phyloP scores from a whole-genome alignment of 148 eudicot genomes.

The Polygonum aviculare region DNA sequence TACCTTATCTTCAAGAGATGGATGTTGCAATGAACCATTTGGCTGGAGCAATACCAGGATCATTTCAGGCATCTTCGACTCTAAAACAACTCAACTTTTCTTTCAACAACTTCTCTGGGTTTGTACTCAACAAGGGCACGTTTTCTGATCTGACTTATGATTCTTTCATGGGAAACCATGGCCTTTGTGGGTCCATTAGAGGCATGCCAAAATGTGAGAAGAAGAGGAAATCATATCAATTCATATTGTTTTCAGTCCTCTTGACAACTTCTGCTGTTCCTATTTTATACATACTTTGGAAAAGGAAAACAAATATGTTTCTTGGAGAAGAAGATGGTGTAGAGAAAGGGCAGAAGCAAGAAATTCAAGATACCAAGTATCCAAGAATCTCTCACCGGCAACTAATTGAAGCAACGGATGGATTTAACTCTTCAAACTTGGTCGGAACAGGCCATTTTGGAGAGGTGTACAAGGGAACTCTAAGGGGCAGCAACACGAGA shows the following conservation, averaged over 20 bases:
- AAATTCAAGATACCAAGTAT: conserved; percentile 36
- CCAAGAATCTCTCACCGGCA: conserved; percentile 51
- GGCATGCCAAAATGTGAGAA: conserved; percentile 43
- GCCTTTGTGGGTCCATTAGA: conserved; percentile 55
- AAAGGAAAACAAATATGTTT: conserved; percentile 15
- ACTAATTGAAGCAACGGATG: conserved; percentile 67
- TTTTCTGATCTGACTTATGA: conserved; percentile 34
- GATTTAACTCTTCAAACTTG: conserved; percentile 43
- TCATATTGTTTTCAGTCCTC: conserved; percentile 27
- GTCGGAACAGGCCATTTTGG: conserved; percentile 76
- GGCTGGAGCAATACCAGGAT: conserved; percentile 46
- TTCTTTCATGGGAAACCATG: conserved; percentile 53
- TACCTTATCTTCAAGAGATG: conserved; percentile 50
- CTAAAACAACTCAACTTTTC: conserved; percentile 50
- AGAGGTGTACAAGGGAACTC: conserved; percentile 62
- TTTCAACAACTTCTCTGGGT: conserved; percentile 56
- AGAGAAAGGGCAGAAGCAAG: conserved; percentile 22
- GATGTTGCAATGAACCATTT: conserved; percentile 52
- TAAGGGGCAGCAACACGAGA: conserved; percentile 37
- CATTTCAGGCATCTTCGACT: conserved; percentile 44
- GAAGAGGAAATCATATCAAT: conserved; percentile 16
- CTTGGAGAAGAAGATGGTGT: conserved; percentile 14
- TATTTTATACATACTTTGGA: conserved; percentile 29
- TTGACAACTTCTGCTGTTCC: conserved; percentile 26
- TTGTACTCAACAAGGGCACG: conserved; percentile 34